phyloP scores from a whole-genome alignment of 768 basidiomycete genomes.

The Tricholoma hemisulphureum region DNA sequence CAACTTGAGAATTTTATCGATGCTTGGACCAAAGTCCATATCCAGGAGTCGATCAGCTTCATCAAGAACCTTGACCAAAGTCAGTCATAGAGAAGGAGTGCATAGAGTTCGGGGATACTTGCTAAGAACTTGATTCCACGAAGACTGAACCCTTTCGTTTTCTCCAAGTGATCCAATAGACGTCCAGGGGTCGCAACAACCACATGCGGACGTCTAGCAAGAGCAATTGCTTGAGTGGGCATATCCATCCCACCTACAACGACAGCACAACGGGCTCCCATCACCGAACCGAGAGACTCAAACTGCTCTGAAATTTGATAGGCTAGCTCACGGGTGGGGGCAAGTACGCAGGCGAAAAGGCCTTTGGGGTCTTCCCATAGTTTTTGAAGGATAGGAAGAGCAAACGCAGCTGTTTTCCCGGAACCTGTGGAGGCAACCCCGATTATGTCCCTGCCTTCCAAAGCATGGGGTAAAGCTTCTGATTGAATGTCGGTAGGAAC shows the following conservation, averaged over 20 bases:
- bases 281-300: conserved; percentile 83
- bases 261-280: conserved; percentile 89
- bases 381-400: conserved; percentile 92
- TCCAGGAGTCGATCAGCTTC: conserved; percentile 95
- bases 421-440: conserved; percentile 98
- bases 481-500: conserved; percentile 89
- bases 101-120: conserved; percentile 23
- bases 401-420: conserved; percentile 98
- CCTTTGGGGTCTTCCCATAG: conserved; percentile 95
- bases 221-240: conserved; percentile 85
- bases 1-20: conserved; percentile 94
- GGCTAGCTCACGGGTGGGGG: conserved; percentile 97
- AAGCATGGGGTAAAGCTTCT: conserved; percentile 80
- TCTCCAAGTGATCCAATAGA: conserved; percentile 90
- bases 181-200: conserved; percentile 95
- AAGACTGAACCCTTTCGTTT: conserved; percentile 95
- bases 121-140: conserved; percentile 86
- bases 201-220: conserved; percentile 92
- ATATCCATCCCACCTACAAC: conserved; percentile 96
- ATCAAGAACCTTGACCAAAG: conserved; percentile 74
- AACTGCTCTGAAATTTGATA: conserved; percentile 99
- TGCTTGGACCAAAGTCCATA: conserved; percentile 93
- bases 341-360: conserved; percentile 89
- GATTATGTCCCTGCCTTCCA: conserved; percentile 93
- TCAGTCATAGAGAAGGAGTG: neutral